Evolutionary conservation across 192 early-diverging fungal genomes (phyloP), one percentile per base, ranked within the genome.

Genomic region (Mortierella antarctica): DNA sequence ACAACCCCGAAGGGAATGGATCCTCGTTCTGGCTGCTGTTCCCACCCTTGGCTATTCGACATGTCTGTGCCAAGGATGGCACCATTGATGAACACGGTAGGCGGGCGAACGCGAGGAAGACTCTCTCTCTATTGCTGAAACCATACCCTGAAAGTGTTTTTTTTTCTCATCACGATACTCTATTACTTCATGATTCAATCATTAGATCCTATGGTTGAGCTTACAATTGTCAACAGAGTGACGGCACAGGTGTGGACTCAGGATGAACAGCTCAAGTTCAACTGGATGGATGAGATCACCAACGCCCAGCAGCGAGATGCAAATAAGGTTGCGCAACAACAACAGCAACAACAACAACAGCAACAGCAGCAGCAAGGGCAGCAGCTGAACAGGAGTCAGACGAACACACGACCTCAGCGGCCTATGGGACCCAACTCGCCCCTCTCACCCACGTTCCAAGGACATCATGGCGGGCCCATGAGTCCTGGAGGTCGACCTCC

Each of bases 11-110:
- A 18, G 77, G 65, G 1, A 47, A 80, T 40, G 51, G 72, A 18
- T 80, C 77, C 6, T 40, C 45, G 14, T 71, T 69, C 48, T 80
- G 81, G 64, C 50, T 89, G 14, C 62, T 89, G 18, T 89, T 84
- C 62, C 85, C 86, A 62, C 85, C 88, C 15, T 62, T 89, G 23
- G 70, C 82, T 2, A 70, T 83, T 11, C 78, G 70, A 61, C 85
- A 88, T 73, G 76, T 89, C 13, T 23, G 50, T 9, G 73, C 86
- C 9, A 65, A 56, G n/a, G 80, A 85, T 57, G 59, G 75, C 17
- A 70, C 65, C 54, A 40, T 70, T 57, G 52, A 70, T 20, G 73
- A 82, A 12, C 48, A 70, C 51, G 83, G 85, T 83, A 65, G 39
- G 66, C 45, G n/a, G 50, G 21, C 11, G 11, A 41, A 60, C 31